Conservation (phyloP, 306 rosid species). For the Ziziphus jujuba region DNA sequence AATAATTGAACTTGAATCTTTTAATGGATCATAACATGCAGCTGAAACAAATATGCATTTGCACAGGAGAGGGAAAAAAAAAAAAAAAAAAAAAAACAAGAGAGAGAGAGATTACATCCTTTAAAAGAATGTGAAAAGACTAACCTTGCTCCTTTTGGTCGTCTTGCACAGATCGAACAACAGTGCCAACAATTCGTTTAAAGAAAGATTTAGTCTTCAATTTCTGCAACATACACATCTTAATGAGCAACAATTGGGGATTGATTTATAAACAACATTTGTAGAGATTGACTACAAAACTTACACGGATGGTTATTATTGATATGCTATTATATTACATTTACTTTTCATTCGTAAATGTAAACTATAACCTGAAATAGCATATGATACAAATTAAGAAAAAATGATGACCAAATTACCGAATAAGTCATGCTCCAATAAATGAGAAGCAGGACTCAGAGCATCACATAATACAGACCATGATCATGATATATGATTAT, state of each 20-base stretch:
- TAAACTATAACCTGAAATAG: too few relatives aligned
- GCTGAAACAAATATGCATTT: neutral
- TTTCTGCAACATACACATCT: conserved; percentile 53
- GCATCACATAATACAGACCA: too few relatives aligned
- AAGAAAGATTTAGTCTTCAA: conserved; percentile 75
- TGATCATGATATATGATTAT: too few relatives aligned
- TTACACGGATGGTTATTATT: neutral
- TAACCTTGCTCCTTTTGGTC: conserved; percentile 90
- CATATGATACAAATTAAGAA: too few relatives aligned
- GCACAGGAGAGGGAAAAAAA: neutral
- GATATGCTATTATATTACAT: too few relatives aligned
- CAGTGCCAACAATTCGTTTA: conserved; percentile 89
- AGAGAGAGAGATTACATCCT: conserved; percentile 7
- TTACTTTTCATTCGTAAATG: too few relatives aligned
- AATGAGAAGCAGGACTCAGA: too few relatives aligned
- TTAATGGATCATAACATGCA: neutral
- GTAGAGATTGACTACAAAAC: neutral
- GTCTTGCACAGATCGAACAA: conserved; percentile 89
- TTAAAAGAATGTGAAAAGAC: conserved; percentile 20
- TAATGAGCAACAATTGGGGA: conserved; percentile 9
- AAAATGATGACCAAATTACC: too few relatives aligned
- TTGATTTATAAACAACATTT: conserved; percentile 6
- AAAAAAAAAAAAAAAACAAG: neutral
- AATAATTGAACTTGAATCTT: neutral
- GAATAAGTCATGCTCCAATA: too few relatives aligned